Conservation (phyloP, 306 rosid species). For the Citrullus colocynthis region DNA sequence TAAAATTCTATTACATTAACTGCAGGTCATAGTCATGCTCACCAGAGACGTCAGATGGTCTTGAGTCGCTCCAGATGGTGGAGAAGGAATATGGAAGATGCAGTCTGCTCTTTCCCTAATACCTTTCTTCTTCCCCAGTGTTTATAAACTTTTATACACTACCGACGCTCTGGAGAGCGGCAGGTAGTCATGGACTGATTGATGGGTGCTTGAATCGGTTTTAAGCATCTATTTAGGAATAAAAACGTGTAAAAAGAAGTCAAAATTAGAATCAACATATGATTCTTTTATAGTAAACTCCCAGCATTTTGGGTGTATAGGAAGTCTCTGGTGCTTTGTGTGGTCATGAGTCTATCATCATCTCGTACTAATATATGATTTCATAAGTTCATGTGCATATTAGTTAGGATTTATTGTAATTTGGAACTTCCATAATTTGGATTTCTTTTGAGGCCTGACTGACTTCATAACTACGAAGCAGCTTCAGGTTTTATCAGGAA, state of each 20-base stretch:
- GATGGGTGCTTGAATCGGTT: constrained; percentile 62
- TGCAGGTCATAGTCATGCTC: constrained; percentile 95
- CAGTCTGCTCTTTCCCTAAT: constrained; percentile 51
- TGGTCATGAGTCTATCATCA: constrained; percentile 42
- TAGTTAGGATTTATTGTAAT: constrained; percentile 35
- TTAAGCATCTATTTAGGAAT: constrained; percentile 49
- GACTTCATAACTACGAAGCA: constrained; percentile 40
- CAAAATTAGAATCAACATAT: constrained; percentile 62
- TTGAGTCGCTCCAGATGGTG: constrained; percentile 60
- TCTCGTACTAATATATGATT: constrained; percentile 10
- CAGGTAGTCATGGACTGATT: constrained; percentile 43
- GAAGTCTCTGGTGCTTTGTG: constrained; percentile 43
- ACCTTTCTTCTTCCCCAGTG: constrained; percentile 29
- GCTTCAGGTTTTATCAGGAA: constrained; percentile 27
- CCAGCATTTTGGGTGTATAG: constrained; percentile 69
- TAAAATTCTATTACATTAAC: background rate
- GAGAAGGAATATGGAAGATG: constrained; percentile 50
- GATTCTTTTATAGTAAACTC: constrained; percentile 62
- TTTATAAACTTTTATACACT: constrained; percentile 45
- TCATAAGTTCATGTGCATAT: constrained; percentile 49
- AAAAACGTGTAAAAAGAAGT: constrained; percentile 16
- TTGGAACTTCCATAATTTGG: constrained; percentile 25
- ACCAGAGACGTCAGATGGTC: constrained; percentile 59
- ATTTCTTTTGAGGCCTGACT: constrained; percentile 37
- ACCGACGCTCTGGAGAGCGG: constrained; percentile 26